Base-by-base conservation (phyloP, 352 stramenopile species). In the Phytophthora idaei region DNA sequence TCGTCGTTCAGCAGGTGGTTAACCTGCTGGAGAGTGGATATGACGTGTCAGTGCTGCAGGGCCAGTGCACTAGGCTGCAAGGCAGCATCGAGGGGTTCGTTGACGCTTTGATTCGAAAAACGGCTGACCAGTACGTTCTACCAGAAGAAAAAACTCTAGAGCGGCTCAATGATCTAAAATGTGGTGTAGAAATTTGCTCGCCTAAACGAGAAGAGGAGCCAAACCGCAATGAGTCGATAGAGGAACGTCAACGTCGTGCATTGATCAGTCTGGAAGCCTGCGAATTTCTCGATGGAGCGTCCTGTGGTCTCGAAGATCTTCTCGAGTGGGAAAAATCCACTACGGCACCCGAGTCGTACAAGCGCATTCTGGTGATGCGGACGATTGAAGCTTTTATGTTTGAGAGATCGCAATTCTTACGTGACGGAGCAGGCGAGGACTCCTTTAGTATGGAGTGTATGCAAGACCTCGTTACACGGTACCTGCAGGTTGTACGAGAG, bases 311-410 rank as follows among this genome's bases (percentile, higher is more conserved):
- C 8, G 12, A 1, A 11, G 14, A 1, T 2, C 39, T 71, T 11
- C 41, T 61, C 4, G 4, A 29, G 14, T 65, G 63, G 63, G 21
- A 31, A 27, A 31, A 51, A 36, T 50, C 41, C 15, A 36, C 12
- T 4, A 25, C 0, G 25, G 9, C 47, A 17, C 28, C 49, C 7
- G 29, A n/a, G 5, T 45, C 42, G 9, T 61, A 71, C 45, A 61
- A 61, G 46, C 15, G 11, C 11, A 54, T 81, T 32, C 27, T 68
- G 0, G 31, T 62, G 3, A 36, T 84, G 3, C 60, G 71, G 2
- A 65, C 67, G 1, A 52, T 78, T 32, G 76, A 81, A 50, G 4
- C 36, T 0, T 78, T 67, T 36, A 61, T 80, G 63, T 72, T 61
- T 41, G 28, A 15, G 12, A 53, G 42, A 69, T 37, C 5, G n/a